phyloP scores from a whole-genome alignment of 345 rosid genomes.

The Pelargonium nanum region DNA sequence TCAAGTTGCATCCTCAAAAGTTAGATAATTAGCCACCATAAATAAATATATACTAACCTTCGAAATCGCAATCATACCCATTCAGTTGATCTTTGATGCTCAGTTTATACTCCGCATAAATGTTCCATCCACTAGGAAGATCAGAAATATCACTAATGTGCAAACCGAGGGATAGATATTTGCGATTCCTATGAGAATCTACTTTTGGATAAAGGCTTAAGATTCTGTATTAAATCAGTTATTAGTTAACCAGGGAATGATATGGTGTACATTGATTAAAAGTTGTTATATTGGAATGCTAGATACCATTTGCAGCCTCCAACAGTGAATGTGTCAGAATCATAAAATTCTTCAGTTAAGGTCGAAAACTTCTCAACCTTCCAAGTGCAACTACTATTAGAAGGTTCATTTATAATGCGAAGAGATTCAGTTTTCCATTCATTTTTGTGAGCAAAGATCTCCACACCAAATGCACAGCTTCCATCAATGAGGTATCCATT shows the following conservation, averaged over 20 bases:
- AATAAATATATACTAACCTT: too few species aligned
- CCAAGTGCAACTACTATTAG: neutral
- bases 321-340: neutral
- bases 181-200: neutral
- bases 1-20: too few species aligned
- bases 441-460: conserved; percentile 1
- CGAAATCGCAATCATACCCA: too few species aligned
- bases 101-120: neutral
- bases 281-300: too few species aligned
- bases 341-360: too few species aligned
- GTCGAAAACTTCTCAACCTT: neutral
- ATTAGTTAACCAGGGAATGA: neutral
- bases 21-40: too few species aligned
- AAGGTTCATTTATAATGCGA: neutral
- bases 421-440: neutral
- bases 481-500: conserved; percentile 11
- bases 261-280: too few species aligned
- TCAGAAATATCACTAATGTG: neutral
- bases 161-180: neutral
- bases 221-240: neutral
- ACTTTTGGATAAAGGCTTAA: neutral
- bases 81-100: neutral
- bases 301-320: neutral
- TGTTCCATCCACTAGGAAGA: neutral
- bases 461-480: conserved; percentile 8